Evolutionary conservation across 805 yeast species (phyloP).

Genomic region (Candida nonsorbophila): DNA sequence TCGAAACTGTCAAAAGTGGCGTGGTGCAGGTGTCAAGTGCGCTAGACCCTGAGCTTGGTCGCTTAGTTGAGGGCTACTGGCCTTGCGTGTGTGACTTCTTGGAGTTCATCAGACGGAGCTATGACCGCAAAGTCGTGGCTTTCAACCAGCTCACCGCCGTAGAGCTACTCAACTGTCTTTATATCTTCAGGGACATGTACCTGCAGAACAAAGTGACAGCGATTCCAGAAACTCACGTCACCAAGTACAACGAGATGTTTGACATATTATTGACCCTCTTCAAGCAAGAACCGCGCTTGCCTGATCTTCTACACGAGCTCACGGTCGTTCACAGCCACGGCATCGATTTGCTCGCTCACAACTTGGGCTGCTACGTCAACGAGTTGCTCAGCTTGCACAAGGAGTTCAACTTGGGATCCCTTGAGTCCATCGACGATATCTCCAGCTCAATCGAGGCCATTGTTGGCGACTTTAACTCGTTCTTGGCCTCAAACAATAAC

Average conservation of each 20-base stretch:
- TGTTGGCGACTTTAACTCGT: slow-evolving; percentile 13
- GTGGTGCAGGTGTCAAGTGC: no score
- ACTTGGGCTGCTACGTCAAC: slow-evolving; percentile 7
- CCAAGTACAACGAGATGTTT: slow-evolving; percentile 17
- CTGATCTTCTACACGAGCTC: slow-evolving; percentile 12
- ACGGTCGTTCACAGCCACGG: slow-evolving; percentile 9
- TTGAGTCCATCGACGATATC: slow-evolving; percentile 11
- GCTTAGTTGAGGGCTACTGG: no score
- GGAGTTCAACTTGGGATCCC: slow-evolving; percentile 15
- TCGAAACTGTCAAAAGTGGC: no score
- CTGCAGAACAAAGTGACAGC: slow-evolving; percentile 11
- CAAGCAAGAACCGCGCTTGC: slow-evolving; percentile 11
- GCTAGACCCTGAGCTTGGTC: no score
- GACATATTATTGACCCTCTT: slow-evolving; percentile 12
- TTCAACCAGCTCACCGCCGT: slow-evolving; percentile 18
- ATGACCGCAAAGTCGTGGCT: slow-evolving; percentile 13
- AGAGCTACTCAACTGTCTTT: slow-evolving; percentile 20
- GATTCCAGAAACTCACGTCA: slow-evolving; percentile 11
- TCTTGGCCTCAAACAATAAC: slow-evolving; percentile 8
- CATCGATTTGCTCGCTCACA: slow-evolving; percentile 5
- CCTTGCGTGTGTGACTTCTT: slow-evolving; percentile 14
- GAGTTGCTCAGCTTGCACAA: slow-evolving; percentile 16
- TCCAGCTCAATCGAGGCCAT: slow-evolving; percentile 11
- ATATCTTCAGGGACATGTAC: slow-evolving; percentile 18
- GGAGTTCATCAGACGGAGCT: slow-evolving; percentile 15